Base-by-base conservation (phyloP, 768 basidiomycete genomes). In the Tricholoma furcatifolium region DNA sequence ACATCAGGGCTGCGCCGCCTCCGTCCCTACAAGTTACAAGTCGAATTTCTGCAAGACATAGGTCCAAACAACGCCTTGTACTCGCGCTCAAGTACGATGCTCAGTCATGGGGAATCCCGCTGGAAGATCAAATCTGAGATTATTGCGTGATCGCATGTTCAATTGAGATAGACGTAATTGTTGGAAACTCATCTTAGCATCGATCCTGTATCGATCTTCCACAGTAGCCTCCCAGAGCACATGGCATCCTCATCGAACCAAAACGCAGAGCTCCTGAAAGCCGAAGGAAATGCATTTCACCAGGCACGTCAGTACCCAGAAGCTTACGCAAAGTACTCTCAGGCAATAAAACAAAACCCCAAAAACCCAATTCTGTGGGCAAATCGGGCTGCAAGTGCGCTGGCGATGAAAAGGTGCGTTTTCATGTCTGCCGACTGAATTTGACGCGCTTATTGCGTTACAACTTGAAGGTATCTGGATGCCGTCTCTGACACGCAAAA, bases 301-400 rank as follows among this genome's bases (percentile, higher is more conserved):
- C 54, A 59, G 10, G 61, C 67, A 49, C 63, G 70, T 31, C 56
- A 72, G 23, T 74, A 69, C 53, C 45, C 53, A 15, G 66, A 58
- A 5, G 76, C 75, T 6, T 67, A 69, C 50, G 46, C 62, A 6
- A 76, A 75, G 50, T 79, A 76, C 55, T 65, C 72, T 1, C 66
- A 71, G 43, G 77, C 75, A 9, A 75, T 79, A 55, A 65, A 65
- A 44, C 61, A 65, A 50, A 67, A 73, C 32, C 66, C 67, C 8
- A 59, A 62, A 17, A 75, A 76, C 55, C 71, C 75, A 0, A 60
- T 79, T 4, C 61, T 77, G 15, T 76, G 71, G 54, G 68, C 72
- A 20, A 80, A 79, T 59, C 72, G 77, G 14, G 74, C 77, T 3
- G 77, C 76, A n/a, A 69, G 69, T 46, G 62, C 61, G 34, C 51